Base-by-base conservation (phyloP, 2,329 filamentous ascomycete genomes). In the Epichloe gansuensis region DNA sequence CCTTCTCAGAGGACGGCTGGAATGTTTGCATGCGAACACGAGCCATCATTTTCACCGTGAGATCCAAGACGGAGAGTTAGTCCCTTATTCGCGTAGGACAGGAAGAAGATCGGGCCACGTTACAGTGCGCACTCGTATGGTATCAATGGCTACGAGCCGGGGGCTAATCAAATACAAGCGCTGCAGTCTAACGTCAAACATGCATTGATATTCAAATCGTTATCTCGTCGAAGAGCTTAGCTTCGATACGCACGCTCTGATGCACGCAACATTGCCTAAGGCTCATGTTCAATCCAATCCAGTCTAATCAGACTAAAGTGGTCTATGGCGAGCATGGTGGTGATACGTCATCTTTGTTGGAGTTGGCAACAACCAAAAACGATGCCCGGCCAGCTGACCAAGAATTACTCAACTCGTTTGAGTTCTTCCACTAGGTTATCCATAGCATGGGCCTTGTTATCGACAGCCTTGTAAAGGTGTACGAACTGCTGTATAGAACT, bases 401-500 rank as follows among this genome's bases (percentile, higher is more conserved):
- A 38, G 11, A 50, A 31, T 45, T 17, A 55, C 8, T 21, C 47
- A 2, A 53, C 21, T 9, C 37, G 47, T 55, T 63, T 62, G 39
- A 73, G 63, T 47, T 71, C 67, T 41, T 63, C 63, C 38, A 71
- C 64, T 9, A 73, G 61, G 37, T 61, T 57, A 54, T 72, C 69
- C 55, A 65, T 67, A 63, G 62, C 73, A 58, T 58, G 61, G 46
- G 63, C 67, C 56, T 69, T 70, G 50, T 69, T 72, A 52, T 78
- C 74, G 52, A 77, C 72, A 52, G 68, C 71, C 58, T 72, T 71
- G 54, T 79, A 73, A 59, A 80, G 69, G 13, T 66, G 65, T 55
- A 77, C 74, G 54, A 81, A 81, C 54, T 80, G 76, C 37, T 73
- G 71, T 51, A 82, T 75, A 7, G 77, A 78, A 52, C 71, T 70